These are phyloP conservation scores for Coemansia sp. DNA, from an alignment of 192 early-diverging fungal species.

Conservation along the genomic window DNA sequence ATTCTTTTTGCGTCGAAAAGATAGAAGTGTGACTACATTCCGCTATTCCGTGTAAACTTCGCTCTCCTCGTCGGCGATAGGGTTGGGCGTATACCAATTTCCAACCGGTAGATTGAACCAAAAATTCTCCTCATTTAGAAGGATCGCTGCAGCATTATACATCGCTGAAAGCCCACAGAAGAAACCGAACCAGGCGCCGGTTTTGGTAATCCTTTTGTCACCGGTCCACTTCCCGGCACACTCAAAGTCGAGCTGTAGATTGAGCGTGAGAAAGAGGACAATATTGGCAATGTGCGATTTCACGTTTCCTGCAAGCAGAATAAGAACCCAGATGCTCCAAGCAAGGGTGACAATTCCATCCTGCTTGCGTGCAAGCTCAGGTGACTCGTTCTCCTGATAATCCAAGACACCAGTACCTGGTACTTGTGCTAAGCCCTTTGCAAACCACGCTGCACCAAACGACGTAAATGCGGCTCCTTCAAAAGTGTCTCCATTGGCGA, in stretches of 20 bases:
- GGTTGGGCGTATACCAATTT: slow-evolving; percentile 47
- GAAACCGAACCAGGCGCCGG: slow-evolving; percentile 52
- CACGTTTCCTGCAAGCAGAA: slow-evolving; percentile 46
- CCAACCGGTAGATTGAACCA: slow-evolving; percentile 54
- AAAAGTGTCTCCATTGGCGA: slow-evolving; percentile 54
- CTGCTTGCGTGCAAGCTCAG: slow-evolving; percentile 30
- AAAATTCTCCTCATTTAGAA: slow-evolving; percentile 53
- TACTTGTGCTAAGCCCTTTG: slow-evolving; percentile 32
- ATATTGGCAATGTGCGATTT: slow-evolving; percentile 49
- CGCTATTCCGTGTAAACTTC: too few species aligned
- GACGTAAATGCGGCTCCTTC: slow-evolving; percentile 51
- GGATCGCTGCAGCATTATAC: slow-evolving; percentile 49
- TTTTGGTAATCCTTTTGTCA: slow-evolving; percentile 24
- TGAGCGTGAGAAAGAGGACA: slow-evolving; percentile 39
- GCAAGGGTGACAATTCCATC: slow-evolving; percentile 30
- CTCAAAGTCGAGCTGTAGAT: slow-evolving; percentile 36
- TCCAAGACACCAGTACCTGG: slow-evolving; percentile 36
- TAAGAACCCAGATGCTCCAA: slow-evolving; percentile 50
- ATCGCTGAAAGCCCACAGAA: slow-evolving; percentile 51
- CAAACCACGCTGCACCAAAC: slow-evolving; percentile 49
- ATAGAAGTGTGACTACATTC: too few species aligned
- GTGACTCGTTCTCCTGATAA: slow-evolving; percentile 27
- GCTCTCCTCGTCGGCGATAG: slow-evolving; percentile 12
- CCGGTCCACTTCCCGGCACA: slow-evolving; percentile 34
- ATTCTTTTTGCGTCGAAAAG: too few species aligned